Evolutionary conservation across 768 basidiomycete species (phyloP), one percentile per base, ranked within the genome.

Genomic region (Xerocomellus dryophilus): DNA sequence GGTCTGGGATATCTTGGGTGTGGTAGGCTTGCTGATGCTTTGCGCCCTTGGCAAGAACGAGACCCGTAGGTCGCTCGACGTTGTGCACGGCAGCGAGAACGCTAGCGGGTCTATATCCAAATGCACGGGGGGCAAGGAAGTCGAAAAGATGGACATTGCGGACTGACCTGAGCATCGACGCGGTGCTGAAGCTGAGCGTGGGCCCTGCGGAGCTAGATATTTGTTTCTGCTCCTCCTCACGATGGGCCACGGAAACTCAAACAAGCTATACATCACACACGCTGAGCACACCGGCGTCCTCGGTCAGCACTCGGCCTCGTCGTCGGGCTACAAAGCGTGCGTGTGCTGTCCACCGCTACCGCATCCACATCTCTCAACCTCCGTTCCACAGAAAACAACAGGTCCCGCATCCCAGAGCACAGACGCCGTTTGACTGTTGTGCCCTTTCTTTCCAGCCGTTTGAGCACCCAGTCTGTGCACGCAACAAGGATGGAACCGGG

Each of bases 391-490:
- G 87, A 46, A 90, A 90, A 66, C 76, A 76, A 25, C 82, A 89
- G 67, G 85, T 80, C 35, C 80, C 82, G 1, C 83, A 84, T 66
- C 81, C 84, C 35, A 82, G 78, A 58, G 76, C 80, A 36, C 74
- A 76, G 42, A 90, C 88, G 0, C 90, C 91, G 27, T 93, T 91
- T 64, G 94, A 97, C 73, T 96, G 88, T 58, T 98, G 95, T 60
- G 85, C 93, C 0, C 80, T 97, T 32, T 92, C 93, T 9, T 89
- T 93, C 58, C 93, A 95, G 64, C 90, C 88, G 6, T 97, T 96
- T 66, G 76, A 77, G 25, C 86, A 93, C 62, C 95, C 95, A 2
- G 94, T 97, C 12, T 90, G 88, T 64, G 87, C 90, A 3, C 80
- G 88, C 31, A 93, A 94, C 62, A 68, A 78, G 17, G 90, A 95